Evolutionary conservation across 139 green algal species (phyloP).

Genomic region (Picochlorum sp.): DNA sequence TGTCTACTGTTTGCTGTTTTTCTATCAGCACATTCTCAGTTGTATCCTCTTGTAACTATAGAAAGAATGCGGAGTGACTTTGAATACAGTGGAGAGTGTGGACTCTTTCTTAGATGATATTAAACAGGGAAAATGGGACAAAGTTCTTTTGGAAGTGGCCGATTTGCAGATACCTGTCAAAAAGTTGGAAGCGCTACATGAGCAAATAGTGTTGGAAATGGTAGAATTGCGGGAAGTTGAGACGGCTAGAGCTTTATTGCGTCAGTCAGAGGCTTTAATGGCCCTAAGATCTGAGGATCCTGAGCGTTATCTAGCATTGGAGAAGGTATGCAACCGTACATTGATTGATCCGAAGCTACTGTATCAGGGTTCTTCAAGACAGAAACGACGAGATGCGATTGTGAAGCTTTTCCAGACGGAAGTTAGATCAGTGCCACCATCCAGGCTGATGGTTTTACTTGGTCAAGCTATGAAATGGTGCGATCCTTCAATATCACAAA

Average conservation of each 20-base stretch:
- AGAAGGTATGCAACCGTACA: slow-evolving; percentile 60
- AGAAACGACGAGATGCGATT: slow-evolving; percentile 78
- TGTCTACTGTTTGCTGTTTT: neutral
- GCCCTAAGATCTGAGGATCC: slow-evolving; percentile 77
- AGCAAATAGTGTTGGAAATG: slow-evolving; percentile 95
- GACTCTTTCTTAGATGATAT: slow-evolving; percentile 87
- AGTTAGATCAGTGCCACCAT: slow-evolving; percentile 77
- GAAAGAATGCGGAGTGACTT: slow-evolving; percentile 85
- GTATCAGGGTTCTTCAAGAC: slow-evolving; percentile 61
- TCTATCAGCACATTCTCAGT: neutral
- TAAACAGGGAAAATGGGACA: slow-evolving; percentile 81
- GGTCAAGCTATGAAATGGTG: slow-evolving; percentile 91
- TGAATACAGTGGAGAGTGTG: slow-evolving; percentile 91
- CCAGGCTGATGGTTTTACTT: slow-evolving; percentile 87
- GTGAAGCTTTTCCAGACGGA: slow-evolving; percentile 71
- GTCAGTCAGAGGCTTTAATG: slow-evolving; percentile 74
- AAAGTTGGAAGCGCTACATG: slow-evolving; percentile 91
- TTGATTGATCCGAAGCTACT: slow-evolving; percentile 80
- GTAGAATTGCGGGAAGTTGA: slow-evolving; percentile 88
- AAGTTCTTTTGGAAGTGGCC: slow-evolving; percentile 72
- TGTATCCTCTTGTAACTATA: slow-evolving; percentile 24
- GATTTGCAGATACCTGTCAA: slow-evolving; percentile 75
- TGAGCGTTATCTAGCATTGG: slow-evolving; percentile 73
- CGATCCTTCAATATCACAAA: neutral
- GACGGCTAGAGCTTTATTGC: slow-evolving; percentile 80